Base-by-base conservation (phyloP, 805 yeast genomes). In the Blastobotrys muscicola region DNA sequence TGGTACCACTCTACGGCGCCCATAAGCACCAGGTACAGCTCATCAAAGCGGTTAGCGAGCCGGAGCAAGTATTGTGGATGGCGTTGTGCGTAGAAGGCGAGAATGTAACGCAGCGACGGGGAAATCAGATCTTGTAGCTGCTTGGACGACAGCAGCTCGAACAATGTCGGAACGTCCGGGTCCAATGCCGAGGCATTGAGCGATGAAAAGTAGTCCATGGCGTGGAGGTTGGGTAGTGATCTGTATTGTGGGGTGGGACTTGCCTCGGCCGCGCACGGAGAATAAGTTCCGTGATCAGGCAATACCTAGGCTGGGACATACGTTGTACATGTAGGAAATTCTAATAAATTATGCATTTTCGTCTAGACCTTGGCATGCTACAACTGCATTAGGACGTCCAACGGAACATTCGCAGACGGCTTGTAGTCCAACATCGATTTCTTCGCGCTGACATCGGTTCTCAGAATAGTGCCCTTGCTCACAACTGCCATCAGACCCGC, bases 131-230 rank as follows among this genome's bases (percentile, higher is more conserved):
- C 67, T 46, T 85, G 85, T 20, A 90, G 71, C 63, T 90, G 95
- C 46, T 74, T 72, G 0, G 95, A 76, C 0, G 96, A 85, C 9
- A 86, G 67, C 40, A 90, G 72, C 67, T 90, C 98, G 61, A 89
- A 90, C 2, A 90, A 67, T 0, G 97, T 87, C 1, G 97, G 97
- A 2, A 80, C 71, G 42, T 76, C 80, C 2, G 80, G 70, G 54
- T 84, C 89, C 50, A 86, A 64, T 38, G 81, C 75, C 29, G 86
- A 70, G 2, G 94, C 85, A 61, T 84, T 86, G 38, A 85, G 67
- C 1, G 87, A 76, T 2, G 89, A 78, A 59, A 81, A 84, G 65
- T 80, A 84, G 60, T 83, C 90, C 94, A 84, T 83, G 38, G n/a
- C 16, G 38, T 35, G 8, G 4, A 11, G 4, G 38, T 35, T n/a